Base-by-base conservation (phyloP, 768 basidiomycete species). In the Naematelia encephala region DNA sequence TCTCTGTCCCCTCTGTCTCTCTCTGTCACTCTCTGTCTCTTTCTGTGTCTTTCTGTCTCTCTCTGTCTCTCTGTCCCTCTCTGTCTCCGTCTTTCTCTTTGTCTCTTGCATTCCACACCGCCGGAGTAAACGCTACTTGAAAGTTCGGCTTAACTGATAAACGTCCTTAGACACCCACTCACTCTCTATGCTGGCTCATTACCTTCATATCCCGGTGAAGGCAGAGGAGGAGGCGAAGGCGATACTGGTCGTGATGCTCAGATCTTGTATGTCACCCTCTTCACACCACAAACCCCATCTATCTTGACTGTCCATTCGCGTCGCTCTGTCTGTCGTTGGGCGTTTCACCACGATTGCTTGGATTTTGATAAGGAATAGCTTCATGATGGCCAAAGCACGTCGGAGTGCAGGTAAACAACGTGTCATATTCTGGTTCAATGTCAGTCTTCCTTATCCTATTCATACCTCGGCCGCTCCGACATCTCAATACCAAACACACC, bases 371-470 rank as follows among this genome's bases (percentile, higher is more conserved):
- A 50, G 45, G 13, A n/a, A 19, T 48, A 77, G 76, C 81, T 99
- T 97, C 75, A 85, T 94, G 57, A 82, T 98, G 79, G 80, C 91
- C 42, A 90, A 92, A 77, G 90, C 91, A 49, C 82, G 91, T 54
- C 83, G 90, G 61, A 81, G 81, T 19, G 91, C 92, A n/a, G 94
- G 98, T 71, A 90, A 84, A 76, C 87, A 92, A 75, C 80, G 94
- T 30, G 78, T 97, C 8, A 83, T 98, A 69, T 90, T 98, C 70
- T 99, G 96, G 96, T 92, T 98, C 72, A 97, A 97, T 78, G 92
- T 90, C 70, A 70, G 86, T 76, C n/a, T n/a, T 39, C 54, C 43
- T 44, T 39, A 12, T 13, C 16, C 51, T 23, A 52, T 16, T 23
- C 23, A 23, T 34, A 28, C 25, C 21, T 45, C n/a, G n/a, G n/a